Evolutionary conservation across 768 basidiomycete genomes (phyloP), one percentile per base, ranked within the genome.

Genomic region (Sporobolomyces pararoseus): DNA sequence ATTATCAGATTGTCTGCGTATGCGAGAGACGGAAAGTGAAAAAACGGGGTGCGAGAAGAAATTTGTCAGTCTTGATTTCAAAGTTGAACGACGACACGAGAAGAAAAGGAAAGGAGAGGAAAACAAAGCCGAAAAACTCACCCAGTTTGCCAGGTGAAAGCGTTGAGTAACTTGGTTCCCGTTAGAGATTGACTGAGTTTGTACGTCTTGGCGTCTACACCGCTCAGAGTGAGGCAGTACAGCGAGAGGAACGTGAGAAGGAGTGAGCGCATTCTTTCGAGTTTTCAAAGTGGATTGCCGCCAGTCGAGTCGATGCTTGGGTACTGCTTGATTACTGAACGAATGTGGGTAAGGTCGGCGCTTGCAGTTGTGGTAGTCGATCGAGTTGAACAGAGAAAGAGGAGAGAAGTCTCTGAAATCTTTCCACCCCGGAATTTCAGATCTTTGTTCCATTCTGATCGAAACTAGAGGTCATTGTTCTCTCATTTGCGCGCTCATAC

Each of bases 91-190:
- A 53, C 12, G n/a, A 53, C 4, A 34, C 29, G 49, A n/a, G 49
- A n/a, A 37, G 47, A 17, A 35, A 19, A 4, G 2, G 14, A n/a
- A n/a, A 42, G 17, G 39, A 42, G n/a, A n/a, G n/a, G n/a, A n/a
- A n/a, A n/a, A n/a, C n/a, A n/a, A n/a, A n/a, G n/a, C n/a, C n/a
- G n/a, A n/a, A n/a, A n/a, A n/a, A 53, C 62, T n/a, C 12, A 64
- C 63, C 63, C 53, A 10, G 63, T 61, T 39, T 61, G 59, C 59
- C 59, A 61, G 17, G 59, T 47, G 59, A 61, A 61, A 19, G 59
- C 59, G 44, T 47, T 34, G 37, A 61, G 46, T 42, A 61, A 39
- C 7, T 31, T 32, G 17, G 49, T 44, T 23, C 59, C 59, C 4
- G 59, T 10, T 44, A 61, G 59, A 2, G 59, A 61, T 27, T 61